Evolutionary conservation across 2,329 filamentous ascomycete genomes (phyloP).

Genomic region (Arthrobotrys megalospora): DNA sequence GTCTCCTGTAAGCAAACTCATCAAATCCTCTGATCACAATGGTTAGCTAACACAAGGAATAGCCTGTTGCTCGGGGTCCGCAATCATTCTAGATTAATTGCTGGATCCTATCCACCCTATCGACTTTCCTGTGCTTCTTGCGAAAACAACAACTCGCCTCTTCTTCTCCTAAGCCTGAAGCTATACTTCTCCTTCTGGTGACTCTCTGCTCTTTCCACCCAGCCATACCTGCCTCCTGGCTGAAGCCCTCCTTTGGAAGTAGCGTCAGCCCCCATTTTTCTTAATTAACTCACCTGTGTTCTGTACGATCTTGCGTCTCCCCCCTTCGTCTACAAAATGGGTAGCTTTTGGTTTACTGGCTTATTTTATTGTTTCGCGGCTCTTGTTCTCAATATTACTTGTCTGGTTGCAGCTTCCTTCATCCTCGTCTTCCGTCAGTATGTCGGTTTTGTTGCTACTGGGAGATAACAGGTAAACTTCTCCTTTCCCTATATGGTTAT

Average conservation of each 20-base stretch:
- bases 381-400: slow-evolving; percentile 10
- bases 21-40: background rate
- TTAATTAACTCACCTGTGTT: background rate
- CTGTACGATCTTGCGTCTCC: slow-evolving; percentile 1
- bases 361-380: slow-evolving; percentile 1
- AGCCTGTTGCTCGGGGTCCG: slow-evolving; percentile 45
- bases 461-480: slow-evolving; percentile 25
- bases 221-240: background rate
- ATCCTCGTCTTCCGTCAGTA: slow-evolving; percentile 1
- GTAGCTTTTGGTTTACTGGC: slow-evolving; percentile 5
- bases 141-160: too few relatives aligned
- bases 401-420: slow-evolving; percentile 16
- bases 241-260: background rate
- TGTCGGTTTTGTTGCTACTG: slow-evolving; percentile 11
- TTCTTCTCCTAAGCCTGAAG: background rate
- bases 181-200: background rate
- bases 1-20: slow-evolving; percentile 45
- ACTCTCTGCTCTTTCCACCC: slow-evolving; percentile 4
- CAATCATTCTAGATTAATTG: slow-evolving; percentile 51
- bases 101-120: background rate
- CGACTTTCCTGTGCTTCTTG: background rate
- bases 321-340: slow-evolving; percentile 8
- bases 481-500: slow-evolving; percentile 28
- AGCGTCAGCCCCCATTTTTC: background rate
- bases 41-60: slow-evolving; percentile 20